phyloP scores from a whole-genome alignment of 2,329 filamentous ascomycete species.

The Plenodomus biglobosus region DNA sequence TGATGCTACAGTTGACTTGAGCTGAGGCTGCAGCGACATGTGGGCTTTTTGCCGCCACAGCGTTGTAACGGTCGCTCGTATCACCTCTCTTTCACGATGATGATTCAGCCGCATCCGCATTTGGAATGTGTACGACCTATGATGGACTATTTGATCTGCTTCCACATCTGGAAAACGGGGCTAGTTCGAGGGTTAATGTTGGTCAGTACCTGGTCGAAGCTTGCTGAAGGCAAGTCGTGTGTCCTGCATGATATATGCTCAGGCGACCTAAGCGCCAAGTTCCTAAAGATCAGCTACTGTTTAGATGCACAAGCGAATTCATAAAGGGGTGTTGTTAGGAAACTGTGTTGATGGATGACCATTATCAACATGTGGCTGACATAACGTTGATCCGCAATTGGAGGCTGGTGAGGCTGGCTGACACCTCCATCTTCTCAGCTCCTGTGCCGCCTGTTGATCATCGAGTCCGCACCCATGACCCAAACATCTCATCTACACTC shows the following conservation, averaged over 20 bases:
- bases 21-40: slow-evolving; percentile 7
- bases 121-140: slow-evolving; percentile 9
- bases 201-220: too few species aligned
- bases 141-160: slow-evolving; percentile 6
- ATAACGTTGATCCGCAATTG: neutral
- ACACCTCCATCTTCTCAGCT: neutral
- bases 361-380: neutral
- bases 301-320: neutral
- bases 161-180: slow-evolving; percentile 7
- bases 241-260: neutral
- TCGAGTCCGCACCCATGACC: neutral
- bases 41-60: slow-evolving; percentile 3
- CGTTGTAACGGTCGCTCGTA: slow-evolving; percentile 18
- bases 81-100: slow-evolving; percentile 7
- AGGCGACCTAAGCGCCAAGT: neutral
- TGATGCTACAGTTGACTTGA: slow-evolving; percentile 2
- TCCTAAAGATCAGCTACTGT: neutral
- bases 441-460: neutral
- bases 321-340: neutral
- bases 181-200: neutral
- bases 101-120: slow-evolving; percentile 15
- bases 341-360: neutral
- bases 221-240: neutral
- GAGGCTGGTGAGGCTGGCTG: neutral
- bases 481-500: neutral